Conservation (phyloP, 192 early-diverging fungal species). For the Coemansia asiatica region DNA sequence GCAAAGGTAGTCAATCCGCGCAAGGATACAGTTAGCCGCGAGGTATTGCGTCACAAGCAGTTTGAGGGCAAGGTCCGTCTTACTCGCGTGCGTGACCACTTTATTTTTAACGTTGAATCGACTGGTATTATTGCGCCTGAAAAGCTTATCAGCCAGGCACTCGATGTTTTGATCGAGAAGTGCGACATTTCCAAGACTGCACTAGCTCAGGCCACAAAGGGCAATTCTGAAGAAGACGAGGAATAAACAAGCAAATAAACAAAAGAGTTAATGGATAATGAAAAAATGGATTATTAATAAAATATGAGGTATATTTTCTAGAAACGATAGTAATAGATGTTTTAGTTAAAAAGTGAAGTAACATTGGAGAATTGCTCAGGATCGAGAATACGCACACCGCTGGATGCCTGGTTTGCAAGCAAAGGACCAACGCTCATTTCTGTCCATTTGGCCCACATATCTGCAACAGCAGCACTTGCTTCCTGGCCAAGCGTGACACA, state of each 20-base stretch:
- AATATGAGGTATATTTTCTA: too few relatives aligned
- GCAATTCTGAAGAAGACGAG: constrained; percentile 20
- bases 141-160: constrained; percentile 71
- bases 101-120: constrained; percentile 95
- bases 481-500: constrained; percentile 68
- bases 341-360: background rate
- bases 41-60: constrained; percentile 89
- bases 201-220: constrained; percentile 36
- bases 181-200: constrained; percentile 68
- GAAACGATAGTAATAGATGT: background rate
- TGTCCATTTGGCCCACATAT: constrained; percentile 67
- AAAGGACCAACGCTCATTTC: constrained; percentile 83
- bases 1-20: constrained; percentile 86
- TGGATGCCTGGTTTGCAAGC: constrained; percentile 65
- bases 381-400: constrained; percentile 54
- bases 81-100: constrained; percentile 92
- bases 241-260: too few relatives aligned
- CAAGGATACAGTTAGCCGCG: constrained; percentile 93
- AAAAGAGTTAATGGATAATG: too few relatives aligned
- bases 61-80: constrained; percentile 89
- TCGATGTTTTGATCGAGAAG: constrained; percentile 81
- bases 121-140: constrained; percentile 79
- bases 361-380: constrained; percentile 20
- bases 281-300: too few relatives aligned
- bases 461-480: constrained; percentile 56